Percentiles rank a stretch among this genome's conserved stretches.
phyloP scores from a whole-genome alignment of 1,284 basidiomycete species.

The Phenoliferia sp. region DNA sequence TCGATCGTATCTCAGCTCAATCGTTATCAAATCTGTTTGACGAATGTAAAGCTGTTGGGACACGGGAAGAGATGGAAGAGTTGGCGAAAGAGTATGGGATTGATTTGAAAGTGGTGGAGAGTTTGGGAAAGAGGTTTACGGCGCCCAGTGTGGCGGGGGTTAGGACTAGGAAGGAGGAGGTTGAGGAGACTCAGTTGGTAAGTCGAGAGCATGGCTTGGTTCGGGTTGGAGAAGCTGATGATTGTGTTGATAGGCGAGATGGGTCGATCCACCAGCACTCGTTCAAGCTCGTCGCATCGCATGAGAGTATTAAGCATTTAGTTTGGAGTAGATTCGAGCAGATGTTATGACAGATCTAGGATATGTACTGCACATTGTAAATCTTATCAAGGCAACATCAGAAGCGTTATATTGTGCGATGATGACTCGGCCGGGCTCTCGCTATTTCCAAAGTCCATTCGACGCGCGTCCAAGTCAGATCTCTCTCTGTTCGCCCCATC shows the following conservation, averaged over 20 bases:
- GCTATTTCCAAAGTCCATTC: too few species aligned
- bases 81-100: constrained; percentile 26
- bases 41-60: constrained; percentile 22
- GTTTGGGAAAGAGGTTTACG: constrained; percentile 19
- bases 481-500: too few species aligned
- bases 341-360: too few species aligned
- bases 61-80: constrained; percentile 11
- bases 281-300: background rate
- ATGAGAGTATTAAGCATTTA: background rate
- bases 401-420: too few species aligned
- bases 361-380: too few species aligned
- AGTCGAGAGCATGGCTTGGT: background rate
- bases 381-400: too few species aligned
- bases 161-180: constrained; percentile 10
- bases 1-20: constrained; percentile 16
- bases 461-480: too few species aligned
- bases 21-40: constrained; percentile 24
- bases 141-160: constrained; percentile 6
- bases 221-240: background rate
- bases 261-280: constrained; percentile 15
- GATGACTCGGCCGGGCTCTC: too few species aligned
- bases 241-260: constrained; percentile 7
- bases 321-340: too few species aligned
- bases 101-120: constrained; percentile 13
- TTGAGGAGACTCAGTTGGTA: constrained; percentile 22